Evolutionary conservation across 1,284 basidiomycete genomes (phyloP), one percentile per base, ranked within the genome.

Genomic region (Ceratobasidium theobromae): DNA sequence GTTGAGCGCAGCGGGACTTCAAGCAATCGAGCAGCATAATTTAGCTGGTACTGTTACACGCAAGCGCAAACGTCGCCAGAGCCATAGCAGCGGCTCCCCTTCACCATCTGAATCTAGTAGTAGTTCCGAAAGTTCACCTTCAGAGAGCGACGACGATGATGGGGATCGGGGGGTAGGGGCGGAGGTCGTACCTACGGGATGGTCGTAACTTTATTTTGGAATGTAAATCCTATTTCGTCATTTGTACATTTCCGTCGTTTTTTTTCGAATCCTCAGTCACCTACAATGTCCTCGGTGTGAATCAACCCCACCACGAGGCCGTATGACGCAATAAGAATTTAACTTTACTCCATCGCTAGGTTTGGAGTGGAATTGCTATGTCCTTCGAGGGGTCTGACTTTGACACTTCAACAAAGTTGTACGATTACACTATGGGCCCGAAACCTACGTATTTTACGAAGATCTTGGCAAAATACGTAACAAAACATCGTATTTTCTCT

Each of bases 91-190:
- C 18, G 51, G 27, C 8, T 65, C 60, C 14, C 51, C 51, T 16
- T 65, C 60, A 6, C 60, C 60, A 11, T 65, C 60, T n/a, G 49
- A 51, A 21, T 65, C 60, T 11, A 65, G 60, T 25, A 65, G 60
- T 28, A 65, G 60, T 25, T 65, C 60, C 6, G 35, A 41, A n/a
- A 65, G 60, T n/a, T 65, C 60, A 1, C 60, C 60, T 25, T 65
- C 60, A 6, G 60, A 65, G 28, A 65, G 60, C 25, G 60, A 65
- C 8, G 60, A 65, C 33, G 60, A 65, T 28, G 60, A 65, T n/a
- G 45, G n/a, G 4, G 45, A 48, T 23, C 35, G 51, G 32, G 60
- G 60, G 23, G 49, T 40, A 5, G 51, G 51, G 38, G 38, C 40
- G 3, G 55, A 40, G 9, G 58, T 51, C 1, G 60, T 65, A 33